These are phyloP conservation scores for Boletus edulis DNA, from an alignment of 768 basidiomycete species.

Conservation along the genomic window DNA sequence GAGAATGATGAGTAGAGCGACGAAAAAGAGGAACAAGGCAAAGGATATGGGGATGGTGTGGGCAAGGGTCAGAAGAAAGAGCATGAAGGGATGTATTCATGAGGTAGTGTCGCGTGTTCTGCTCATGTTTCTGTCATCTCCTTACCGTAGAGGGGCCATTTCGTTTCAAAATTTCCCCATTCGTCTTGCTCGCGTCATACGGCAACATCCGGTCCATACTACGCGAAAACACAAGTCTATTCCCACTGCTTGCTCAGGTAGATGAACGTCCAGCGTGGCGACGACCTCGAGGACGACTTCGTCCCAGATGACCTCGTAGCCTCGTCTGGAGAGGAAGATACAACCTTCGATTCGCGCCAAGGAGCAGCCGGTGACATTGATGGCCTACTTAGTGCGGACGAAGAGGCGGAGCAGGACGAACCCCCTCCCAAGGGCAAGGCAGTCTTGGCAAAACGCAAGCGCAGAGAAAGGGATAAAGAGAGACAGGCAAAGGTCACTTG, in stretches of 20 bases:
- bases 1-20: constrained; percentile 2
- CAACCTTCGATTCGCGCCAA: constrained; percentile 22
- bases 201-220: not conserved
- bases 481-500: constrained; percentile 60
- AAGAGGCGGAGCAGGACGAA: constrained; percentile 38
- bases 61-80: constrained; percentile 9
- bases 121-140: constrained; percentile 27
- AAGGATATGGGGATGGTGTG: not conserved
- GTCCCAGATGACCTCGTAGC: constrained; percentile 67
- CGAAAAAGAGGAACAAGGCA: not conserved
- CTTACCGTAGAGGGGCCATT: too few relatives aligned
- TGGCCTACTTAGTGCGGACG: constrained; percentile 45
- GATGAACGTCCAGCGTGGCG: constrained; percentile 47
- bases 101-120: constrained; percentile 18
- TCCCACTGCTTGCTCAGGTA: not conserved
- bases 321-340: constrained; percentile 56
- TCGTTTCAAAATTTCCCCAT: constrained; percentile 11
- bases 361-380: constrained; percentile 36
- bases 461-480: constrained; percentile 72
- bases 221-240: too few relatives aligned
- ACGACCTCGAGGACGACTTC: constrained; percentile 86
- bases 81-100: constrained; percentile 2
- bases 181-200: not conserved
- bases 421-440: constrained; percentile 18
- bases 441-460: constrained; percentile 58